Evolutionary conservation across 495 filamentous ascomycete species (phyloP).

Genomic region (Neurospora tetrasperma): DNA sequence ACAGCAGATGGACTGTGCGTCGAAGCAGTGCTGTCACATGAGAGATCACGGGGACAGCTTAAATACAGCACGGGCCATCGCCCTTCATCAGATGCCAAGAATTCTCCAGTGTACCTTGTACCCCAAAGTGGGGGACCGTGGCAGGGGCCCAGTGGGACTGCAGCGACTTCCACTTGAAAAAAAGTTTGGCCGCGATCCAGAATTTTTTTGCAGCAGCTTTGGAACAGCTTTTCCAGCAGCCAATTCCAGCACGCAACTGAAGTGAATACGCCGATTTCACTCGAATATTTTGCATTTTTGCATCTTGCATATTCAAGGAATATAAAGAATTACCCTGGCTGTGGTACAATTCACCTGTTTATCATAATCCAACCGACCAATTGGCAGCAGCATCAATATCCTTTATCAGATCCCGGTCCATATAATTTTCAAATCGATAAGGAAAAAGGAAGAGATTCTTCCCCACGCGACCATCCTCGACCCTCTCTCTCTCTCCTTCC

Average conservation of each 20-base stretch:
- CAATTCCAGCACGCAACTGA: neutral
- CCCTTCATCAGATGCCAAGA: neutral
- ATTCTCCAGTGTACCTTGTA: neutral
- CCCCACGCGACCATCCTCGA: neutral
- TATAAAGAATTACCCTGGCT: neutral
- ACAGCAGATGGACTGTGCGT: neutral
- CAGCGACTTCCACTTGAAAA: neutral
- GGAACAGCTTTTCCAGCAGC: neutral
- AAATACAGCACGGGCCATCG: neutral
- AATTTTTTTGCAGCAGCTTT: constrained; percentile 15
- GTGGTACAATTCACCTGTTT: neutral
- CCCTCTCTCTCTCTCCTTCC: neutral
- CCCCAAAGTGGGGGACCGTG: neutral
- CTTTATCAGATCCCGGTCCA: neutral
- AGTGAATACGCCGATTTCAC: neutral
- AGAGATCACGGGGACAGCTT: neutral
- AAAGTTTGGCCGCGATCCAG: constrained; percentile 12
- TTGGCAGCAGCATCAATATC: neutral
- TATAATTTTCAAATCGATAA: constrained; percentile 1
- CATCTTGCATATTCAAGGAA: neutral
- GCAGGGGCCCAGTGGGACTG: neutral
- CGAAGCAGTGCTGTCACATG: neutral
- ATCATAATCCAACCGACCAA: neutral
- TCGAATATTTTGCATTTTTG: neutral
- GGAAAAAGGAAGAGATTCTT: neutral